These are phyloP conservation scores for Podospora appendiculata DNA, from an alignment of 495 filamentous ascomycete genomes.

Conservation along the genomic window DNA sequence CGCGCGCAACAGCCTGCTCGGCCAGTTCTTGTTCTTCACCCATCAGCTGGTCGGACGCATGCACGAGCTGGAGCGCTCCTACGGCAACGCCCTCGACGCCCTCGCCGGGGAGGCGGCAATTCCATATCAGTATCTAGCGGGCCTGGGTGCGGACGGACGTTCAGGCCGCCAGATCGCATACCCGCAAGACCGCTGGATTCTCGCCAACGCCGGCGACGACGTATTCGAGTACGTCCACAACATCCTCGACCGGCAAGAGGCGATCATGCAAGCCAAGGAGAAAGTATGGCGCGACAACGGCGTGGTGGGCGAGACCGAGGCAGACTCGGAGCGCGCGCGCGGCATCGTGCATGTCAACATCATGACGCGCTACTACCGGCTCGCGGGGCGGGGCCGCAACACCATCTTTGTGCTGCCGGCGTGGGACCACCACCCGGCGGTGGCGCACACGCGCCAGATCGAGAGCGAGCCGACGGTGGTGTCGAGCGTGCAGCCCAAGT, in stretches of 20 bases:
- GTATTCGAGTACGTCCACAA: constrained; percentile 33
- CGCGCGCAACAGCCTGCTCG: constrained; percentile 35
- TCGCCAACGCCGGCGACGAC: constrained; percentile 44
- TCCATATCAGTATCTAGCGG: constrained; percentile 29
- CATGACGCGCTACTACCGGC: constrained; percentile 37
- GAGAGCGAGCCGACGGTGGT: constrained; percentile 41
- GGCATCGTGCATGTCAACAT: constrained; percentile 39
- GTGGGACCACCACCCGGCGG: constrained; percentile 33
- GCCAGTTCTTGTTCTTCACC: constrained; percentile 41
- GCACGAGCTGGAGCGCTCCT: constrained; percentile 42
- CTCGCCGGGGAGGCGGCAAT: constrained; percentile 41
- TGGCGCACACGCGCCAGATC: constrained; percentile 28
- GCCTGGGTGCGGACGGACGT: constrained; percentile 28
- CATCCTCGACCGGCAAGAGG: constrained; percentile 39
- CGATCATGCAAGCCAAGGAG: constrained; percentile 19
- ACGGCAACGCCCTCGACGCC: constrained; percentile 38
- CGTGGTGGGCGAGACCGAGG: constrained; percentile 22
- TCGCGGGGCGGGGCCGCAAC: constrained; percentile 27
- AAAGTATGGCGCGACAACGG: constrained; percentile 13
- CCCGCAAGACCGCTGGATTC: constrained; percentile 45
- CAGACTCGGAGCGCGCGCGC: constrained; percentile 16
- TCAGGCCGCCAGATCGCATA: constrained; percentile 32
- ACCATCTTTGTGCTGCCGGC: constrained; percentile 46
- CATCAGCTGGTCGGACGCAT: constrained; percentile 39
- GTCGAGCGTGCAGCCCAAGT: constrained; percentile 25